phyloP scores from a whole-genome alignment of 2,329 filamentous ascomycete species.

The Raffaelea albimanens region DNA sequence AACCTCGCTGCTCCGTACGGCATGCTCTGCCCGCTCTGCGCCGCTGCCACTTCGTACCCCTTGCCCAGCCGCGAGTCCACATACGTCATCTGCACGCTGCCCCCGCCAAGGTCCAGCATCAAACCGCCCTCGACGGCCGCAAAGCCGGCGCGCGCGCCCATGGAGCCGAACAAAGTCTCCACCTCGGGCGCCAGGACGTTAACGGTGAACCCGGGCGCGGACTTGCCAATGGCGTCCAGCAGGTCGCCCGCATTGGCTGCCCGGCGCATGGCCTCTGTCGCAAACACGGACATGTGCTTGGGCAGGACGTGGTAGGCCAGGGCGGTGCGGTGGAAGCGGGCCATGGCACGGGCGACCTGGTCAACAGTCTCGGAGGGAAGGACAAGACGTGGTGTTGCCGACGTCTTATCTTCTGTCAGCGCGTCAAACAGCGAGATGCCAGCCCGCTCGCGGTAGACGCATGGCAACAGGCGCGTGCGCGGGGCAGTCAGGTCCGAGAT shows the following conservation, averaged over 20 bases:
- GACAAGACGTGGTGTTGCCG: slow-evolving; percentile 3
- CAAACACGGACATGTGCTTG: slow-evolving; percentile 62
- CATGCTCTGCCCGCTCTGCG: slow-evolving; percentile 44
- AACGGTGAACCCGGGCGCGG: slow-evolving; percentile 57
- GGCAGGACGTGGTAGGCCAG: slow-evolving; percentile 54
- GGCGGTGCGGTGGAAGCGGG: slow-evolving; percentile 64
- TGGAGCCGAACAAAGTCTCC: slow-evolving; percentile 73
- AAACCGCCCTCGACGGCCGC: slow-evolving; percentile 55
- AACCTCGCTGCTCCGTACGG: slow-evolving; percentile 53
- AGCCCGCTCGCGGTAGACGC: slow-evolving; percentile 68
- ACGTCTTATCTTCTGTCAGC: slow-evolving; percentile 31
- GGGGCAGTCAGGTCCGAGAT: slow-evolving; percentile 71
- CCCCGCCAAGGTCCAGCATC: slow-evolving; percentile 79
- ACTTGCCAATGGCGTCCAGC: slow-evolving; percentile 50
- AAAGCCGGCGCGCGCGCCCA: slow-evolving; percentile 73
- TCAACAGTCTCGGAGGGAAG: slow-evolving; percentile 50
- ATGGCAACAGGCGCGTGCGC: slow-evolving; percentile 62
- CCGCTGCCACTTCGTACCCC: slow-evolving; percentile 43
- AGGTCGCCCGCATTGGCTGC: slow-evolving; percentile 66
- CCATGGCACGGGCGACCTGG: slow-evolving; percentile 56
- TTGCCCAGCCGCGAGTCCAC: slow-evolving; percentile 35
- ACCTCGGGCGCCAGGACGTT: slow-evolving; percentile 67
- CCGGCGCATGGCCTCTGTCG: slow-evolving; percentile 80
- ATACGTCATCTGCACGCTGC: slow-evolving; percentile 57
- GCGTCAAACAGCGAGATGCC: slow-evolving; percentile 84